Evolutionary conservation across 2,329 filamentous ascomycete genomes (phyloP), one percentile per base, ranked within the genome.

Genomic region (Trichoderma harzianum): DNA sequence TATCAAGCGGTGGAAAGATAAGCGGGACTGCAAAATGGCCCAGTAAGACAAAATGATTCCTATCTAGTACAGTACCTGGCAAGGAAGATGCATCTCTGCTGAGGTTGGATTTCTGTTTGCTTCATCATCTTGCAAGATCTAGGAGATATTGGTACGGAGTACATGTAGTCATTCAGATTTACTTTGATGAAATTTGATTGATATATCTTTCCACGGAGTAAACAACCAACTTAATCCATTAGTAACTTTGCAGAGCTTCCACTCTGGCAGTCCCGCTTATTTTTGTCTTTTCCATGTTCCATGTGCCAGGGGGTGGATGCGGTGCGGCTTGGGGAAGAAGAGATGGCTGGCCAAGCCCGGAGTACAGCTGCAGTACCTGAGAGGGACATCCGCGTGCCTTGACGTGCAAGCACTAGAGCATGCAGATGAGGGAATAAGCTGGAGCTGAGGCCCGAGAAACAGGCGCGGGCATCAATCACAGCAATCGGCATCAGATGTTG

Each of bases 251-350:
- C n/a, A 53, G 47, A 53, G 47, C 47, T 53, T 53, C 10, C 4
- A 34, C n/a, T 43, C 5, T 24, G 47, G 11, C 2, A 1, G 47
- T 53, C 47, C 47, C 47, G 47, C 47, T 53, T 53, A 53, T 53
- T 53, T n/a, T 24, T 24, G 47, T 53, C 26, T 53, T 32, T 61
- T 61, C 69, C 69, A 71, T 61, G 69, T 51, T 61, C 69, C 69
- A 71, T 61, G 69, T 67, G 69, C 63, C 63, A 66, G 69, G 69
- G 60, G 47, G 53, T 36, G 68, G 67, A 32, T 61, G 67, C 67
- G 58, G 67, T 39, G 67, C 67, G 34, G 57, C 69, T 26, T 58
- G 55, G 65, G 64, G 51, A 57, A 57, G 64, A 36, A 18, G 28
- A 32, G 43, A 51, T 32, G 64, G 53, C 21, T 57, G 30, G 18